These are phyloP conservation scores for Lactarius indigo DNA, from an alignment of 768 basidiomycete species.

Conservation along the genomic window DNA sequence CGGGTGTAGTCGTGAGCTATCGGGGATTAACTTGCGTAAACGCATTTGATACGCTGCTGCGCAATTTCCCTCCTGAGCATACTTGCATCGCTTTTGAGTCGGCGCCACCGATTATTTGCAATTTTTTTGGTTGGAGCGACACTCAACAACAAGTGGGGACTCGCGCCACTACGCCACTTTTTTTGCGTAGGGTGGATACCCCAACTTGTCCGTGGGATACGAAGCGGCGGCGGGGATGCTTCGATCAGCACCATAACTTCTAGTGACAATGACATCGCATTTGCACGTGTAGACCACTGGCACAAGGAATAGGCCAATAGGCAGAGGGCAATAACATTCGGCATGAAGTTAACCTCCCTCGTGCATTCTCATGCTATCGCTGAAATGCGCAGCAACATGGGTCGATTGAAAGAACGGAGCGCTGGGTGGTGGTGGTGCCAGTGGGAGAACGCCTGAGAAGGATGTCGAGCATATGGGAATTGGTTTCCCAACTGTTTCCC, in stretches of 20 bases:
- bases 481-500: neutral
- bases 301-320: neutral
- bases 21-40: neutral
- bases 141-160: neutral
- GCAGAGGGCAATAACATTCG: neutral
- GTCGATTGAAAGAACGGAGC: neutral
- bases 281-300: neutral
- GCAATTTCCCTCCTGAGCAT: neutral
- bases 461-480: neutral
- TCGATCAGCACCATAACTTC: neutral
- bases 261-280: neutral
- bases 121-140: no score
- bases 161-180: neutral
- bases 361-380: neutral
- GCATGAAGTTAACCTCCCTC: constrained; percentile 1
- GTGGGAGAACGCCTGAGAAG: neutral
- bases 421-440: neutral
- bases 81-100: neutral
- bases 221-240: neutral
- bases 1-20: neutral
- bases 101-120: neutral
- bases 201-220: neutral
- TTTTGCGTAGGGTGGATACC: neutral
- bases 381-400: neutral
- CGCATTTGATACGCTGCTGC: neutral